phyloP scores from a whole-genome alignment of 148 eudicot species.

The Amaranthus hypochondriacus region DNA sequence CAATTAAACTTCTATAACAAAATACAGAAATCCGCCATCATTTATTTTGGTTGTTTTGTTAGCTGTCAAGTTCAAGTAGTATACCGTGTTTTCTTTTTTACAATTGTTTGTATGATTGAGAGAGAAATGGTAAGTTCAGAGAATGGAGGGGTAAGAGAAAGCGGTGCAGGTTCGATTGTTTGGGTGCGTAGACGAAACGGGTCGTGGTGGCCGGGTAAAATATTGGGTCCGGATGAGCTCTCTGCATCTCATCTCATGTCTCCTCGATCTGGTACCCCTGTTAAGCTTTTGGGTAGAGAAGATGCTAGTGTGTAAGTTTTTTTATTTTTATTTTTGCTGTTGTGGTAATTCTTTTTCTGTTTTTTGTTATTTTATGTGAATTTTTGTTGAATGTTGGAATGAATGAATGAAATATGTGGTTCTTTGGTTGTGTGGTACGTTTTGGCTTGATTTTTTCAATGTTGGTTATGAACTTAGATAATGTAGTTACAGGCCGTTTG shows the following conservation, averaged over 20 bases:
- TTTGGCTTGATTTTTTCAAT: neutral
- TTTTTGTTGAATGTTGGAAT: neutral
- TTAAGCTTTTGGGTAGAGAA: constrained; percentile 95
- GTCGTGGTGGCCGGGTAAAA: constrained; percentile 98
- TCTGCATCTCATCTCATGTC: constrained; percentile 76
- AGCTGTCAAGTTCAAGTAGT: neutral
- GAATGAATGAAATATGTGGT: neutral
- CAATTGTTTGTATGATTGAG: constrained; percentile 10
- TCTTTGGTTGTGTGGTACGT: neutral
- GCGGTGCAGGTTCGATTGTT: constrained; percentile 73
- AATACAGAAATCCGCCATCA: neutral
- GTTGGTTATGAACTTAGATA: neutral
- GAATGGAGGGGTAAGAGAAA: constrained; percentile 38
- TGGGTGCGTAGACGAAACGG: constrained; percentile 95
- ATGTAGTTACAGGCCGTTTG: too few relatives aligned
- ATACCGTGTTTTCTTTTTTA: constrained; percentile 3
- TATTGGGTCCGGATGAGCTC: constrained; percentile 69
- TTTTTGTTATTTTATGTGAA: neutral
- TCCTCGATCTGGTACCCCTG: constrained; percentile 94
- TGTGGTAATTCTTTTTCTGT: neutral
- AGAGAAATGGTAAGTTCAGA: constrained; percentile 57
- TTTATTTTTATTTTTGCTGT: neutral
- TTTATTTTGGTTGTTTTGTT: neutral
- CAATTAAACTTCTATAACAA: neutral
- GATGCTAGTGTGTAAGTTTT: constrained; percentile 92